A percentile compares a stretch with the other conserved stretches of the same genome.
Conservation (phyloP, 257 asterid genomes). For the Prunella vulgaris region DNA sequence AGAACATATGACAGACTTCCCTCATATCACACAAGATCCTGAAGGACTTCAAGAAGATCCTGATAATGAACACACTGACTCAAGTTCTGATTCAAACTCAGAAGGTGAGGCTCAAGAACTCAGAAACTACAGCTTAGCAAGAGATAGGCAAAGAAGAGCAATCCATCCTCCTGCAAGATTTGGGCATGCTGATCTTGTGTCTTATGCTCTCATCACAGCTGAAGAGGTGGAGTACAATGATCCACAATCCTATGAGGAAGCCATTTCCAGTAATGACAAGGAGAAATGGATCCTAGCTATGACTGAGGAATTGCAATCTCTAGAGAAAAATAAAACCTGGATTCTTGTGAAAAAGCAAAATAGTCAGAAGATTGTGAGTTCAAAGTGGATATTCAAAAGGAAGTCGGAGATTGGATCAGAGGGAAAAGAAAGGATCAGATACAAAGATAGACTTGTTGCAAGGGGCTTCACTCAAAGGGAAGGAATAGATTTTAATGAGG, state of each 20-base stretch:
- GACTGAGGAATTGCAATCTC: background rate
- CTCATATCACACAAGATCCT: too few species aligned
- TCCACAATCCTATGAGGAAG: background rate
- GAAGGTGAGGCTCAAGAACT: background rate
- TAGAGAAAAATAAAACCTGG: background rate
- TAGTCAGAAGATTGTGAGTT: too few species aligned
- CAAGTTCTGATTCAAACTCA: background rate
- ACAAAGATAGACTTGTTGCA: too few species aligned
- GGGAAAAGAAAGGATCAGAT: too few species aligned
- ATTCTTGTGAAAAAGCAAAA: too few species aligned
- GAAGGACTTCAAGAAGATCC: too few species aligned
- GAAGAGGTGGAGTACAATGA: background rate
- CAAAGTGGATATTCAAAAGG: too few species aligned
- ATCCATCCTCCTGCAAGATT: background rate
- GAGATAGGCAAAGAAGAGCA: background rate
- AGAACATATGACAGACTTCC: too few species aligned
- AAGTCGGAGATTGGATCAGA: too few species aligned
- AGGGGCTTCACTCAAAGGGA: too few species aligned
- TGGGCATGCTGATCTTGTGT: background rate
- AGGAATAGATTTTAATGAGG: too few species aligned
- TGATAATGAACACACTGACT: background rate
- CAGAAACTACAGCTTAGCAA: background rate
- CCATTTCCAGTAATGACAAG: fast-evolving
- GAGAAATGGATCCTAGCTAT: background rate
- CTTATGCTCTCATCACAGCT: background rate